These are phyloP conservation scores for Exophiala aquamarina DNA, from an alignment of 2,329 filamentous ascomycete species.

Conservation along the genomic window DNA sequence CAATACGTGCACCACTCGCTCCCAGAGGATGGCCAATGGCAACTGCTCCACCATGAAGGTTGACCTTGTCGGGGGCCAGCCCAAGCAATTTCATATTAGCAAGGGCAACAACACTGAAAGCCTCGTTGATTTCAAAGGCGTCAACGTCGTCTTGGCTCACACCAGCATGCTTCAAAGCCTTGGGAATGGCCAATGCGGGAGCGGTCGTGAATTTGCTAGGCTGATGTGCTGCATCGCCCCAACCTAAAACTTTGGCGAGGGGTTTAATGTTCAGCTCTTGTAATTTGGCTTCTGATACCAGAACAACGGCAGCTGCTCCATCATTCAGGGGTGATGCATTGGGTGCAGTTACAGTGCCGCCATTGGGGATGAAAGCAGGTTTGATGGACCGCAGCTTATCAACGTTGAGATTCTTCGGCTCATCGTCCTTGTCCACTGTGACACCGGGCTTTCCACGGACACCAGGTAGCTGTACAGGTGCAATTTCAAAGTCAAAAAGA, in stretches of 20 bases:
- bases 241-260: conserved; percentile 93
- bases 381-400: conserved; percentile 84
- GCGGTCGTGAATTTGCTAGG: conserved; percentile 96
- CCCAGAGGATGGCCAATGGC: conserved; percentile 94
- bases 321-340: conserved; percentile 97
- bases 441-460: conserved; percentile 86
- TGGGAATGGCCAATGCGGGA: conserved; percentile 90
- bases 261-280: conserved; percentile 90
- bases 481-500: conserved; percentile 81
- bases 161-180: conserved; percentile 93
- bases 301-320: conserved; percentile 85
- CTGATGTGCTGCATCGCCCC: conserved; percentile 89
- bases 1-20: conserved; percentile 88
- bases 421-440: conserved; percentile 81
- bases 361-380: conserved; percentile 73
- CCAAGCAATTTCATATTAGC: conserved; percentile 92
- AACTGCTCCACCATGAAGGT: conserved; percentile 91
- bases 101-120: conserved; percentile 93
- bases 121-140: conserved; percentile 98
- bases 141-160: conserved; percentile 76
- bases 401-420: conserved; percentile 86
- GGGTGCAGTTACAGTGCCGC: conserved; percentile 87
- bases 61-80: conserved; percentile 81
- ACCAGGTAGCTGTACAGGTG: conserved; percentile 81
- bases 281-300: conserved; percentile 91